Base-by-base conservation (phyloP, 768 basidiomycete genomes). In the Tricholoma matsutake region DNA sequence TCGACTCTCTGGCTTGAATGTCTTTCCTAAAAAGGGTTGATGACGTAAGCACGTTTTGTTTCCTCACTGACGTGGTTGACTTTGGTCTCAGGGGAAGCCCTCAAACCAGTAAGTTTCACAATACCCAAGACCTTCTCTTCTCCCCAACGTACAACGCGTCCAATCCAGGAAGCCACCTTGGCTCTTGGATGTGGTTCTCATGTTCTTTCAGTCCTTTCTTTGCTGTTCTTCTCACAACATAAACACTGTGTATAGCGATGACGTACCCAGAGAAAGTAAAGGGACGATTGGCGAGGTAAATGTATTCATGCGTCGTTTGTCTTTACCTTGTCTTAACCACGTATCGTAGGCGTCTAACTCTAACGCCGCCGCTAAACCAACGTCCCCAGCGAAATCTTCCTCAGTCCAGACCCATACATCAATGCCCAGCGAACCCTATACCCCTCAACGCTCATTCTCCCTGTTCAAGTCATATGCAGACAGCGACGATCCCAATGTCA, bases 391-490 rank as follows among this genome's bases (percentile, higher is more conserved):
- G 28, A 68, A 69, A 43, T 25, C 67, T 18, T 59, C 47, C 28
- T 9, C 56, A 57, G 14, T 13, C 29, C 47, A 31, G 28, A 56
- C 47, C 53, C 67, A 74, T 59, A 29, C 51, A 10, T 25, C 63
- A 39, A 32, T 60, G 47, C 10, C 59, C 28, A 60, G 59, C 29
- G 79, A 81, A 65, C 67, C 82, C 8, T 92, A 88, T 72, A 79
- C 79, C 16, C 67, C 78, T 11, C 73, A 80, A 47, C 81, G 79
- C 51, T 80, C 86, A 16, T 73, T 78, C 22, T 74, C 73, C 1
- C 78, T 92, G 14, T 94, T 93, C 77, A 75, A 75, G 55, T 72
- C 69, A 2, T 92, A 90, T 67, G 83, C 85, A 22, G 83, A 84
- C 61, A 67, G 63, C 10, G 89, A 91, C 53, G 75, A 79, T 25